Evolutionary conservation across 2,329 filamentous ascomycete species (phyloP), one percentile per base, ranked within the genome.

Genomic region (Gyromitra esculenta): DNA sequence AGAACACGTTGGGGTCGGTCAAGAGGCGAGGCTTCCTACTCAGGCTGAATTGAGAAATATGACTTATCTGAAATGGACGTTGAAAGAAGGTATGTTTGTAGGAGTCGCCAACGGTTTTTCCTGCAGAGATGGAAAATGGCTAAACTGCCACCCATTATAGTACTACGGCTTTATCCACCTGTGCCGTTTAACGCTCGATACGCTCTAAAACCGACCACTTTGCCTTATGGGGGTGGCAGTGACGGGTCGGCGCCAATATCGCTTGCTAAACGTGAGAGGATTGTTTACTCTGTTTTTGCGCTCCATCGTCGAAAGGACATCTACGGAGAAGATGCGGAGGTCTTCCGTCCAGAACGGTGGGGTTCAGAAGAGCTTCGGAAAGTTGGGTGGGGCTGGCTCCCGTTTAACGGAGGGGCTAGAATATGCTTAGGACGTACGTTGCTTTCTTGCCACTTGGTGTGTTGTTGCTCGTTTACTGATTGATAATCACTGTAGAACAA

Each of bases 11-110:
- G 76, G 76, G 1, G 56, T 73, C 9, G 52, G 60, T 4, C 13
- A 15, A 31, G 25, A 63, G 11, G 75, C 75, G 11, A 83, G 82
- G 15, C 81, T 83, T 73, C 89, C 89, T 1, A 85, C 84, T 0
- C 91, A 88, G 83, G 87, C 90, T 78, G 84, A 88, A 74, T 81
- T 91, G 70, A 87, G 86, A 78, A 84, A 85, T 7, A 84, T 91
- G 82, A 87, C 86, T 76, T 91, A 91, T 76, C 82, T 91, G 6
- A 88, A 87, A 81, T 87, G 85, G 82, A 85, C 88, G 11, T 78
- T 91, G 71, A 89, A 89, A 43, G 72, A 75, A 57, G 67, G 67
- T 77, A 52, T 15, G 31, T 41, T 91, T 7, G 21, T 90, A 76
- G 82, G 91, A 11, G 87, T n/a, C 11, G 9, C 21, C 35, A 15